Evolutionary conservation across 768 basidiomycete genomes (phyloP).

Genomic region (Serendipita indica): DNA sequence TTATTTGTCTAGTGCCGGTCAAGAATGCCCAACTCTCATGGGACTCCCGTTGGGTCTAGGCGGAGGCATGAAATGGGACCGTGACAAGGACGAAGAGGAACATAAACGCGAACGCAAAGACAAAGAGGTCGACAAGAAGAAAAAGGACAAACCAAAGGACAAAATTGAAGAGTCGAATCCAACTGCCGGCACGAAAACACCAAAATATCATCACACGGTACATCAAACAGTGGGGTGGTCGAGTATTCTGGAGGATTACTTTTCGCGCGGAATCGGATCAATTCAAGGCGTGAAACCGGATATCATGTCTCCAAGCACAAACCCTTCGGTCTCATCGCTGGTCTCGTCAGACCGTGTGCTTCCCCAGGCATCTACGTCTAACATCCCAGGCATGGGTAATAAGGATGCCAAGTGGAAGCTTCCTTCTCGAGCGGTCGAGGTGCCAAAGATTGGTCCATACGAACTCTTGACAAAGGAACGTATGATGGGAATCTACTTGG

Average conservation of each 20-base stretch:
- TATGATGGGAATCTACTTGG: constrained; percentile 77
- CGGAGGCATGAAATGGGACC: constrained; percentile 45
- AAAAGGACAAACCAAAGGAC: constrained; percentile 25
- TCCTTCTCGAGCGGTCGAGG: constrained; percentile 13
- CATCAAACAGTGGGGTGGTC: constrained; percentile 47
- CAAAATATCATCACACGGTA: constrained; percentile 21
- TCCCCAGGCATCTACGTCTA: not conserved
- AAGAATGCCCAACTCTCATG: constrained; percentile 63
- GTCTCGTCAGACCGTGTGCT: not conserved
- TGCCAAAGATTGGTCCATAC: constrained; percentile 51
- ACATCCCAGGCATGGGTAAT: constrained; percentile 16
- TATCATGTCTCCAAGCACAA: constrained; percentile 3
- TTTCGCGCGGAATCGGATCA: constrained; percentile 30
- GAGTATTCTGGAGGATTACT: constrained; percentile 58
- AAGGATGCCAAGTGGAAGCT: constrained; percentile 15
- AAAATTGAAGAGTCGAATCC: constrained; percentile 21
- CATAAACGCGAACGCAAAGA: constrained; percentile 20
- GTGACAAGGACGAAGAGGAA: constrained; percentile 28
- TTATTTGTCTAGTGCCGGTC: constrained; percentile 38
- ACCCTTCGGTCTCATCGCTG: not conserved
- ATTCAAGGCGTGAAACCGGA: constrained; percentile 15
- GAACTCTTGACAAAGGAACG: constrained; percentile 76
- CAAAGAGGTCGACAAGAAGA: constrained; percentile 29
- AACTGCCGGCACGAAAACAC: constrained; percentile 21
- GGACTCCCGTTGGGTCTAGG: constrained; percentile 68